Base-by-base conservation (phyloP, 495 filamentous ascomycete species). In the Mycothermus thermophilus region DNA sequence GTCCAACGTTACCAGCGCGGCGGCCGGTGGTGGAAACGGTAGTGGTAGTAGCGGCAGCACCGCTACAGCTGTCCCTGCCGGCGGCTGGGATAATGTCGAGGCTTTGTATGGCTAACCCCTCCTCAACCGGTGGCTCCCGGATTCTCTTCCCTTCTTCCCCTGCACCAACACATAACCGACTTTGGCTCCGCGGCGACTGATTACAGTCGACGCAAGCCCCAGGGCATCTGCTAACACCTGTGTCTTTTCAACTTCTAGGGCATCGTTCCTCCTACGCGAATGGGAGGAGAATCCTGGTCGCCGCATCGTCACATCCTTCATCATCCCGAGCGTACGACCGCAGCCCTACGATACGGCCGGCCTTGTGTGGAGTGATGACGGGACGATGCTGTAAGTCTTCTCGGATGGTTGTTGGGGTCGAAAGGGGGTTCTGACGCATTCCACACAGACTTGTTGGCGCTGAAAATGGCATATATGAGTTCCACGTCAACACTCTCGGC, bases 381-480 rank as follows among this genome's bases (percentile, higher is more conserved):
- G 80, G 5, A 66, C 70, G 47, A 67, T 62, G 27, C 46, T 87
- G 81, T 85, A 62, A 66, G 80, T 70, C 20, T 17, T 1, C 12
- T 2, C 26, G 10, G 5, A 6, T 17, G 18, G 7, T 27, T 12
- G 4, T 16, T 8, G 3, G 5, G n/a, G 10, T 17, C 35, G 20
- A 2, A 5, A 7, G 17, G 27, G 16, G 3, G 4, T 11, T 27
- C 51, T 57, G 26, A 57, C 45, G 4, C 16, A 17, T 35, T 27
- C 6, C 37, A 25, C 22, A 83, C 13, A 48, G 81, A 39, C 84
- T 76, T 43, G 64, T 81, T 45, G 81, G 69, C n/a, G 79, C 79
- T 3, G 66, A 80, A 34, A 67, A 79, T 32, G 81, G 81, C 13
- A 79, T 87, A 12, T 77, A 80, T 39, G 77, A 85, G 54, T 80